Evolutionary conservation across 306 rosid genomes (phyloP).

Genomic region (Clitoria ternatea): DNA sequence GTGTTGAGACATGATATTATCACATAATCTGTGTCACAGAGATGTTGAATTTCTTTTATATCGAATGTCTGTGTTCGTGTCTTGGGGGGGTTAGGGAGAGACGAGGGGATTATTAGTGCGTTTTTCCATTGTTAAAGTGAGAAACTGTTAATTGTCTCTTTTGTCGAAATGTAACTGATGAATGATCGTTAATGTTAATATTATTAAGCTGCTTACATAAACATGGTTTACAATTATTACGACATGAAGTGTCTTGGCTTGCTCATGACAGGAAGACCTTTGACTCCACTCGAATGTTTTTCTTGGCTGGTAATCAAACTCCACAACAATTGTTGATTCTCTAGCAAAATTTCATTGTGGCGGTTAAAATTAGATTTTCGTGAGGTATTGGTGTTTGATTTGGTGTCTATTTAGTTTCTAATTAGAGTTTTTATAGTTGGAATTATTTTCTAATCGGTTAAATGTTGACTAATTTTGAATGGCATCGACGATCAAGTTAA

Average conservation of each 20-base stretch:
- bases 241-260: background rate
- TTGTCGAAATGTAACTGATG: slow-evolving; percentile 3
- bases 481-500: too few relatives aligned
- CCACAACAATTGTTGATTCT: background rate
- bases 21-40: slow-evolving; percentile 26
- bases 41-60: slow-evolving; percentile 7
- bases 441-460: too few relatives aligned
- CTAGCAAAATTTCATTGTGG: background rate
- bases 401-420: background rate
- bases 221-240: background rate
- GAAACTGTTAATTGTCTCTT: slow-evolving; percentile 15
- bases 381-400: background rate
- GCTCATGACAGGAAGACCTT: background rate
- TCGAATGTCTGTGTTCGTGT: slow-evolving; percentile 19
- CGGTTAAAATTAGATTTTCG: background rate
- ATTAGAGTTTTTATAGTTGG: too few relatives aligned
- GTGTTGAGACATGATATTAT: slow-evolving; percentile 14
- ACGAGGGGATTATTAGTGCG: background rate
- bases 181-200: slow-evolving; percentile 22
- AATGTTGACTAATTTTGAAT: too few relatives aligned
- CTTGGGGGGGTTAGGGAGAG: slow-evolving; percentile 2
- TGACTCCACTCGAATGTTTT: background rate
- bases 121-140: slow-evolving; percentile 21
- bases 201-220: slow-evolving; percentile 17
- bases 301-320: background rate